Evolutionary conservation across 2,329 filamentous ascomycete species (phyloP).

Genomic region (Alternaria hordeiaustralica): DNA sequence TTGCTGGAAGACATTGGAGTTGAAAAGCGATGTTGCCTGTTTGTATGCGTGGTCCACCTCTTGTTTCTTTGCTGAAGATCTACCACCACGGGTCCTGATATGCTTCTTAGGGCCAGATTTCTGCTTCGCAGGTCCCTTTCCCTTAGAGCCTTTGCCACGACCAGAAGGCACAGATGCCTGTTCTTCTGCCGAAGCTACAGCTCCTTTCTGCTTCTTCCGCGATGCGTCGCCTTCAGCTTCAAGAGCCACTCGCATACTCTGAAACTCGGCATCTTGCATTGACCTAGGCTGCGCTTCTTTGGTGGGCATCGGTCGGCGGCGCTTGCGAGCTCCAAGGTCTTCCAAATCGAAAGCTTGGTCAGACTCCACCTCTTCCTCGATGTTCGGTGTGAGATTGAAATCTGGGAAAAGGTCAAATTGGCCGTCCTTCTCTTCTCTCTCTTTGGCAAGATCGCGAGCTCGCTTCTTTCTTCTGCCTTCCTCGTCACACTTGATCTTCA

Average conservation of each 20-base stretch:
- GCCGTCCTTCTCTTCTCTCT: constrained; percentile 12
- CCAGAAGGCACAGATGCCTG: neutral
- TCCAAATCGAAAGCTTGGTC: constrained; percentile 10
- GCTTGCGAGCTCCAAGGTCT: constrained; percentile 17
- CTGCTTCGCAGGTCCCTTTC: constrained; percentile 8
- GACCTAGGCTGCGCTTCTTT: constrained; percentile 15
- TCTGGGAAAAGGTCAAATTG: constrained; percentile 20
- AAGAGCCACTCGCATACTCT: constrained; percentile 39
- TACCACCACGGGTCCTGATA: neutral
- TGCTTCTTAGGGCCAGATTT: constrained; percentile 2
- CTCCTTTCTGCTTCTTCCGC: constrained; percentile 30
- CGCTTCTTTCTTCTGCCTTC: constrained; percentile 23
- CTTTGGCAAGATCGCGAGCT: constrained; percentile 19
- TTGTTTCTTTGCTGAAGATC: no score
- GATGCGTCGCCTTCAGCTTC: constrained; percentile 31
- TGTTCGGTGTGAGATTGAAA: neutral
- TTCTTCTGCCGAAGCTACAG: neutral
- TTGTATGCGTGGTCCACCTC: neutral
- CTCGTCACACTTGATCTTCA: constrained; percentile 31
- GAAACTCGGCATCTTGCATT: constrained; percentile 36
- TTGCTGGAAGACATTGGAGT: constrained; percentile 41
- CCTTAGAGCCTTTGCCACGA: constrained; percentile 9
- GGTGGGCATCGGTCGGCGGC: constrained; percentile 18
- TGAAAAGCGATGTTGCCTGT: constrained; percentile 35
- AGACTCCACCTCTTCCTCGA: constrained; percentile 10